Evolutionary conservation across 2,329 filamentous ascomycete species (phyloP).

Genomic region (Claviceps sorghi): DNA sequence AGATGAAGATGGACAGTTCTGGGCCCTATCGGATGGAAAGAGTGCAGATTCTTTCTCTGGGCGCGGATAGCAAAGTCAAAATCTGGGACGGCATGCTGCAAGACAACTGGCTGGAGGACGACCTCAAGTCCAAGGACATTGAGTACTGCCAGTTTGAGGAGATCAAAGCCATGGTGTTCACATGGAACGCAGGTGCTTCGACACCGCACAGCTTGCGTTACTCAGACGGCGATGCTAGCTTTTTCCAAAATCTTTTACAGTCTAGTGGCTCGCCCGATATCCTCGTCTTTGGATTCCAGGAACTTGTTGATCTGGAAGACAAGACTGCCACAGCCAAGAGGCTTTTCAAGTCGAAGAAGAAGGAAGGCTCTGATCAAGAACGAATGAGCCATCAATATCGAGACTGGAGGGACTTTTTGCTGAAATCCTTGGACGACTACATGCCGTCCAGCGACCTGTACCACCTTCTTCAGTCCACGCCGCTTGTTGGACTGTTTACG

Average conservation of each 20-base stretch:
- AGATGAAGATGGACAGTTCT: constrained; percentile 62
- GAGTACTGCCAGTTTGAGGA: constrained; percentile 80
- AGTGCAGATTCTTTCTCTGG: constrained; percentile 72
- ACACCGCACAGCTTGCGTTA: constrained; percentile 73
- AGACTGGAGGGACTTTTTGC: constrained; percentile 85
- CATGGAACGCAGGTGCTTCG: constrained; percentile 94
- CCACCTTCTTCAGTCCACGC: constrained; percentile 68
- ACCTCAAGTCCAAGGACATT: constrained; percentile 72
- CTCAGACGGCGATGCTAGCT: constrained; percentile 59
- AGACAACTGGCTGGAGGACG: constrained; percentile 83
- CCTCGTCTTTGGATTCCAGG: constrained; percentile 90
- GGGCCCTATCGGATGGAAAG: constrained; percentile 76
- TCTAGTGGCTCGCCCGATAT: constrained; percentile 74
- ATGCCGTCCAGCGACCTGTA: constrained; percentile 68
- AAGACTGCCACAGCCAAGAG: constrained; percentile 96
- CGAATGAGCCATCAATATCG: constrained; percentile 96
- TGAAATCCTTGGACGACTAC: constrained; percentile 66
- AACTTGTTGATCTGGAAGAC: constrained; percentile 94
- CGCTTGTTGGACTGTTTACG: constrained; percentile 86
- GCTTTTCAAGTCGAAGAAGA: constrained; percentile 82
- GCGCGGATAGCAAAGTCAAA: constrained; percentile 70
- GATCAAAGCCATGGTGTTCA: constrained; percentile 66
- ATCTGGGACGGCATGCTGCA: constrained; percentile 87
- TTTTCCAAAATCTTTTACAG: constrained; percentile 67
- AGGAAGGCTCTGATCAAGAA: constrained; percentile 65